These are phyloP conservation scores for Carex myosuroides DNA, from an alignment of 176 grass and related monocot genomes.

Conservation along the genomic window DNA sequence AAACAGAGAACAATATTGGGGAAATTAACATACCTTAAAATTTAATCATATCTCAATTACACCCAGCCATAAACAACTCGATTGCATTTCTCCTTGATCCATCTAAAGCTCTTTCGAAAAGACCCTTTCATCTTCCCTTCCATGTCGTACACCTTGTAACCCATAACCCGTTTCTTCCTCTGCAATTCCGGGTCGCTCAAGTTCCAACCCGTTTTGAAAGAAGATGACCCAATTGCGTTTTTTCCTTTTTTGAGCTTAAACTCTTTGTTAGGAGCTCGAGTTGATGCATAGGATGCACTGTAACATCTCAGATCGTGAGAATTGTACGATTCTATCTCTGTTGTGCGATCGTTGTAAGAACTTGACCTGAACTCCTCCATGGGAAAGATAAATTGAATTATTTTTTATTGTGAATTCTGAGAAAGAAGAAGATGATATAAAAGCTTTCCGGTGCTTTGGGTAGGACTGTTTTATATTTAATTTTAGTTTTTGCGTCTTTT, in stretches of 20 bases:
- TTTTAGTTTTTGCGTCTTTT: neutral
- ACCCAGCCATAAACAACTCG: constrained; percentile 22
- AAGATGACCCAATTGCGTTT: constrained; percentile 19
- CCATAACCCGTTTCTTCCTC: constrained; percentile 43
- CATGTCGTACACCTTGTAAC: constrained; percentile 38
- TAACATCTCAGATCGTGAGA: constrained; percentile 31
- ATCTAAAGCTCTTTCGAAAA: constrained; percentile 41
- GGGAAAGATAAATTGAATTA: neutral
- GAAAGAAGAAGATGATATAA: neutral
- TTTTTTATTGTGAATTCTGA: neutral
- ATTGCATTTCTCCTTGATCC: constrained; percentile 41
- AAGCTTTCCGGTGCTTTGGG: neutral
- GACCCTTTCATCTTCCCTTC: constrained; percentile 47
- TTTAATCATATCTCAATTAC: neutral
- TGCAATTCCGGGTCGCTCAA: constrained; percentile 43
- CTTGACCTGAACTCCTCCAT: constrained; percentile 24
- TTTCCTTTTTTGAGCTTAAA: constrained; percentile 28
- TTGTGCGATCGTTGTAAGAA: constrained; percentile 11
- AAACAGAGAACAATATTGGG: neutral
- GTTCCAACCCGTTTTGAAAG: constrained; percentile 29
- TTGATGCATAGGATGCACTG: constrained; percentile 34
- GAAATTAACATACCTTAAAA: constrained; percentile 9
- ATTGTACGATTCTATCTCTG: neutral
- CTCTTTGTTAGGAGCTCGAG: constrained; percentile 20
- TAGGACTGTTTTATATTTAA: neutral